Conservation (phyloP, 1,284 basidiomycete species). For the Trichosporon coremiiforme region DNA sequence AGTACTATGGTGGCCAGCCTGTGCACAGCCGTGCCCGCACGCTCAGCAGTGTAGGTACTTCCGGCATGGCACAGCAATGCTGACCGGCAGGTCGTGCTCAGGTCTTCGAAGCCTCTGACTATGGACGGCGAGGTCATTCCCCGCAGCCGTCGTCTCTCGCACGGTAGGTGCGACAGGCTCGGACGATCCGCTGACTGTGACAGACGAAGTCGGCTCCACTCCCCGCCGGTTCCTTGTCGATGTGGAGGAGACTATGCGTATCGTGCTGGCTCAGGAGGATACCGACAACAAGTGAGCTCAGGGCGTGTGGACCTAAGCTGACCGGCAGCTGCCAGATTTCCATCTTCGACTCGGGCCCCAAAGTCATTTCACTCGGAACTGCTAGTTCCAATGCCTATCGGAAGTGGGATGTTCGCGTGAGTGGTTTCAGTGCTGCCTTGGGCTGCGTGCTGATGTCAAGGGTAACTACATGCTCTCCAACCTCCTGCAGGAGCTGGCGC, state of each 20-base stretch:
- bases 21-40: conserved; percentile 76
- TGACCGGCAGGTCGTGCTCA: conserved; percentile 18
- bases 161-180: conserved; percentile 57
- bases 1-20: conserved; percentile 78
- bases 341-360: conserved; percentile 94
- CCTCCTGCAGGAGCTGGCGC: conserved; percentile 95
- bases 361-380: conserved; percentile 92
- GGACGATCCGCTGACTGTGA: conserved; percentile 10
- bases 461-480: conserved; percentile 99
- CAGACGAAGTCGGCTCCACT: conserved; percentile 59
- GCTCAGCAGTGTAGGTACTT: conserved; percentile 70
- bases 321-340: conserved; percentile 70
- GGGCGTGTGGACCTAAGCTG: neutral
- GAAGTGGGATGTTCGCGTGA: conserved; percentile 87
- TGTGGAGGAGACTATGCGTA: conserved; percentile 97
- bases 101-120: conserved; percentile 58
- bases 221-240: conserved; percentile 88
- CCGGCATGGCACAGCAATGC: neutral
- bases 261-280: conserved; percentile 96
- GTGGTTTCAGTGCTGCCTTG: conserved; percentile 51
- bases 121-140: conserved; percentile 75
- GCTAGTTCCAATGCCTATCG: conserved; percentile 98
- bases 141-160: conserved; percentile 75
- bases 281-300: conserved; percentile 77
- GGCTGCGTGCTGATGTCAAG: conserved; percentile 46